These are phyloP conservation scores for Sporothrix variecibatus DNA, from an alignment of 2,329 filamentous ascomycete genomes.

Conservation along the genomic window DNA sequence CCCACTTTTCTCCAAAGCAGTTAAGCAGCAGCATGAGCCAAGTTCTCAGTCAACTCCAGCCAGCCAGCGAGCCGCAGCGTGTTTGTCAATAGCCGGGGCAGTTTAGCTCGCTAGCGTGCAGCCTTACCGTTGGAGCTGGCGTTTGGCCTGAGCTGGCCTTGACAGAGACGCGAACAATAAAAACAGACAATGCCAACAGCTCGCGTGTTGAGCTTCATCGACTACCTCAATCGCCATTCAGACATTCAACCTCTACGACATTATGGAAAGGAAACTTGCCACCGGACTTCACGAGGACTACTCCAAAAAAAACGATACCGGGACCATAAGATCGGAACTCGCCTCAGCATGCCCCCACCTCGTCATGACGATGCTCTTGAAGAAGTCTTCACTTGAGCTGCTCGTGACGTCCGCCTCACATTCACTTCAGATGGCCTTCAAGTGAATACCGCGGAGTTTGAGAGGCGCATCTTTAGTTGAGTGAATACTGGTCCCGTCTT, in stretches of 20 bases:
- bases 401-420: background rate
- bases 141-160: background rate
- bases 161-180: background rate
- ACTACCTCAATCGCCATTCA: background rate
- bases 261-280: background rate
- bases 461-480: accelerated
- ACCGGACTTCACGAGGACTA: background rate
- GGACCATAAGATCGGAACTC: too few relatives aligned
- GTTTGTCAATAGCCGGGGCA: background rate
- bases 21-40: background rate
- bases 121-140: background rate
- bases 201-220: background rate
- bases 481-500: background rate
- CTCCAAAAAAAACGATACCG: background rate
- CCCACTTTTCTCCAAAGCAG: slow-evolving; percentile 11
- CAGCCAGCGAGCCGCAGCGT: background rate
- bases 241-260: background rate
- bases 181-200: background rate
- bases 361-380: background rate
- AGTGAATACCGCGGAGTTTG: background rate
- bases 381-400: background rate
- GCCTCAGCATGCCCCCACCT: background rate
- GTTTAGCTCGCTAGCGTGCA: background rate
- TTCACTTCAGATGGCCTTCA: background rate
- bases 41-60: background rate